These are phyloP conservation scores for Penicillium sp. DNA, from an alignment of 2,329 filamentous ascomycete species.

Conservation along the genomic window DNA sequence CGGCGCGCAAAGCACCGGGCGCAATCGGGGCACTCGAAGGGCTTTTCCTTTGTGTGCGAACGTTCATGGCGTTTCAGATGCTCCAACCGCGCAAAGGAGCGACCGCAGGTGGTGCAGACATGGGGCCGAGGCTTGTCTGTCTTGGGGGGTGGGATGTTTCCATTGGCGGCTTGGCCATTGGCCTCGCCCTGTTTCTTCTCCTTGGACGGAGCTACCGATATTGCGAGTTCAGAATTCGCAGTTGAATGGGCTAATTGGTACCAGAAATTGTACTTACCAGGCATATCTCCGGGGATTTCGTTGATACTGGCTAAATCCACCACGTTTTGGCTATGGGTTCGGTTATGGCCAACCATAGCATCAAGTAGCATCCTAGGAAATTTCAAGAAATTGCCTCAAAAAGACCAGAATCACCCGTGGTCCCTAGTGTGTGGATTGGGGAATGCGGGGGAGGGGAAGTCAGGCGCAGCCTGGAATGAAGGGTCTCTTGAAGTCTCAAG, in stretches of 20 bases:
- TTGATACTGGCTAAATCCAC: constrained; percentile 44
- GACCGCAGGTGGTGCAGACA: constrained; percentile 84
- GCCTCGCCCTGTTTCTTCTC: constrained; percentile 32
- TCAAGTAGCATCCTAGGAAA: constrained; percentile 34
- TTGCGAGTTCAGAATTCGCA: constrained; percentile 24
- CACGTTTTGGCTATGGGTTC: constrained; percentile 35
- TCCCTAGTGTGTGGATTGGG: background rate
- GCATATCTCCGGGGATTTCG: constrained; percentile 39
- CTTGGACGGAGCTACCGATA: constrained; percentile 23
- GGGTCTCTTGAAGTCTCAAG: background rate
- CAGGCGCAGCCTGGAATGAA: constrained; percentile 2
- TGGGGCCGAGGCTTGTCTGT: constrained; percentile 97
- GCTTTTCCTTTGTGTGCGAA: constrained; percentile 98
- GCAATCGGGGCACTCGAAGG: constrained; percentile 95
- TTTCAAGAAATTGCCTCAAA: constrained; percentile 1
- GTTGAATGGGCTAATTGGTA: background rate
- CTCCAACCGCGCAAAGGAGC: constrained; percentile 91
- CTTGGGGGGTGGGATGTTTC: constrained; percentile 70
- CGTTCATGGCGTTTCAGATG: constrained; percentile 96
- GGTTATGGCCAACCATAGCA: constrained; percentile 40
- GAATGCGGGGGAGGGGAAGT: background rate
- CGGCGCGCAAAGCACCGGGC: constrained; percentile 90
- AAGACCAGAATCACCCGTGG: background rate
- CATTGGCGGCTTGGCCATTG: constrained; percentile 31
- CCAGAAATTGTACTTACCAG: constrained; percentile 34